Evolutionary conservation across 306 rosid genomes (phyloP).

Genomic region (Cucumis hystrix): DNA sequence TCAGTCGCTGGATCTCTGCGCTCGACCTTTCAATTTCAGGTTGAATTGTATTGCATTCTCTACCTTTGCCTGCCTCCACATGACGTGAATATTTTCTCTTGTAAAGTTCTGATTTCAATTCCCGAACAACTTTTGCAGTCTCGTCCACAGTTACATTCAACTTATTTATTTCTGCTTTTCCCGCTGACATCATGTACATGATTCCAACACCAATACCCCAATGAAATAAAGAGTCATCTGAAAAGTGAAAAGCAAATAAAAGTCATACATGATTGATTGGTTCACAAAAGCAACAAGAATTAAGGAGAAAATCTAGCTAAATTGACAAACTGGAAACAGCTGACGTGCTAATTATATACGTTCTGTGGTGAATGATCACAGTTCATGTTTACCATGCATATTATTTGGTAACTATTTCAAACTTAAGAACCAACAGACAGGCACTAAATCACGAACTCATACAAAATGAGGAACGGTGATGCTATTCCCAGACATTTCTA

Average conservation of each 20-base stretch:
- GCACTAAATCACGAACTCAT: not conserved
- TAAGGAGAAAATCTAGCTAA: not conserved
- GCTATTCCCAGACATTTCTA: not conserved
- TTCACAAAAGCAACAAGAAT: not conserved
- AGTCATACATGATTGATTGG: not conserved
- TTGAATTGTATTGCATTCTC: constrained; percentile 7
- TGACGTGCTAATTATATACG: not conserved
- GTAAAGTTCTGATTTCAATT: constrained; percentile 37
- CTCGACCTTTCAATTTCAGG: constrained; percentile 11
- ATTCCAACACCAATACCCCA: constrained; percentile 61
- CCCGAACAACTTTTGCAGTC: constrained; percentile 41
- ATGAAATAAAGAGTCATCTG: constrained; percentile 38
- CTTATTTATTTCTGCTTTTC: constrained; percentile 44
- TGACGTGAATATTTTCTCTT: constrained; percentile 29
- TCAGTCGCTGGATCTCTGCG: constrained; percentile 3
- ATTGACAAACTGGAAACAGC: not conserved
- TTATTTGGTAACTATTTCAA: not conserved
- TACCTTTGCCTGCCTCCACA: constrained; percentile 14
- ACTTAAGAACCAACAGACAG: not conserved
- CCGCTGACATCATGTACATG: constrained; percentile 59
- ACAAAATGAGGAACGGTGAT: not conserved
- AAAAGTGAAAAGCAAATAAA: constrained; percentile 14
- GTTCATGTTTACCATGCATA: not conserved
- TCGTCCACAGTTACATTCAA: constrained; percentile 37
- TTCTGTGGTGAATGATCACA: not conserved